A percentile compares a stretch with the other conserved stretches of the same genome.
Conservation (phyloP, 2,329 filamentous ascomycete species). For the Biscogniauxia mediterranea region DNA sequence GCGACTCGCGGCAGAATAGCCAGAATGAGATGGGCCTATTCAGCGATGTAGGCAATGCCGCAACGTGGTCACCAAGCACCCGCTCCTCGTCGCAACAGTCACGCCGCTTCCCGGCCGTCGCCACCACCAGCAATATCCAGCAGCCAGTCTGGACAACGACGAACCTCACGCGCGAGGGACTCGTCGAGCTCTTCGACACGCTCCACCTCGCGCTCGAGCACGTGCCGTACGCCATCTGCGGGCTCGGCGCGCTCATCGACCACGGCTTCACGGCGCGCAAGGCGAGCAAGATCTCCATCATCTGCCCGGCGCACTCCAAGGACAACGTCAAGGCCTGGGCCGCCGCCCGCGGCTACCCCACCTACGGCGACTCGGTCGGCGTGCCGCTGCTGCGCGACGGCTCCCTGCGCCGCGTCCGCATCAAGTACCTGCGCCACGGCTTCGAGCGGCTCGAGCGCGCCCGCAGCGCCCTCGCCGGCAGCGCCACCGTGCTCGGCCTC, state of each 20-base stretch:
- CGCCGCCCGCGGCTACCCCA: conserved; percentile 32
- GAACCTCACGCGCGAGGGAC: conserved; percentile 28
- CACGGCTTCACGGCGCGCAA: conserved; percentile 38
- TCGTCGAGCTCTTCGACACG: conserved; percentile 39
- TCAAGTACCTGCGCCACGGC: conserved; percentile 35
- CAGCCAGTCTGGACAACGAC: conserved; percentile 15
- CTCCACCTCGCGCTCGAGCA: conserved; percentile 41
- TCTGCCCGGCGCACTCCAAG: conserved; percentile 38
- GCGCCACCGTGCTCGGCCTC: conserved; percentile 23
- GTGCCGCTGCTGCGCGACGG: conserved; percentile 39
- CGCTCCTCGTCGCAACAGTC: not conserved
- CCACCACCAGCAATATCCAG: not conserved
- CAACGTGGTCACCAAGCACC: not conserved
- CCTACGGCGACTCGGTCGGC: conserved; percentile 40
- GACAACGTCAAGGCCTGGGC: conserved; percentile 44
- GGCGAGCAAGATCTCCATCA: conserved; percentile 38
- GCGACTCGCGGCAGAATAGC: conserved; percentile 2
- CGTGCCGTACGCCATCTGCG: conserved; percentile 47
- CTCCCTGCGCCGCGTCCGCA: conserved; percentile 32
- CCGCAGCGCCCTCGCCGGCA: conserved; percentile 1
- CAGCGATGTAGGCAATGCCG: not conserved
- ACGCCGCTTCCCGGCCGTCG: conserved; percentile 2
- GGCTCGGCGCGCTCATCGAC: conserved; percentile 43
- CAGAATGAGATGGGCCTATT: too few species aligned
- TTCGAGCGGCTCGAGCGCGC: conserved; percentile 31